Evolutionary conservation across 2,329 filamentous ascomycete genomes (phyloP).

Genomic region (Hysterium pulicare): DNA sequence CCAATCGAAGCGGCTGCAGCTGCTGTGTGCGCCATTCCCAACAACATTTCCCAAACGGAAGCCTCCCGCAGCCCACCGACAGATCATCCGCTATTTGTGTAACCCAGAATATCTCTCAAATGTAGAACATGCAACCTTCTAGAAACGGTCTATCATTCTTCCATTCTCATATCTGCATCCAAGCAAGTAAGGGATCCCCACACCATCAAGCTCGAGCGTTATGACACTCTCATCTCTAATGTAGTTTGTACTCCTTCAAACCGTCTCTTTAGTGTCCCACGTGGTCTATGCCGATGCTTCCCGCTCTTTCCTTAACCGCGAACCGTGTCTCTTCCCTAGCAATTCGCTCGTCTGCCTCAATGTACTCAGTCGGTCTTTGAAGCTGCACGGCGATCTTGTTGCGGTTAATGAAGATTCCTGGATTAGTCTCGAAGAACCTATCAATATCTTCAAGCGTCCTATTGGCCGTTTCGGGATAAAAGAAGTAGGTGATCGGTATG

Average conservation of each 20-base stretch:
- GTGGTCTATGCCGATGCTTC: background rate
- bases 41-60: constrained; percentile 10
- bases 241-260: background rate
- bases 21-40: constrained; percentile 11
- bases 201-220: background rate
- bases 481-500: constrained; percentile 50
- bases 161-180: background rate
- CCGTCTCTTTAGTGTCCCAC: background rate
- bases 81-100: constrained; percentile 3
- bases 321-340: constrained; percentile 9
- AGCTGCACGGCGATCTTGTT: constrained; percentile 19
- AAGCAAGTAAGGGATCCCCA: background rate
- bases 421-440: constrained; percentile 3
- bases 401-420: constrained; percentile 14
- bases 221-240: background rate
- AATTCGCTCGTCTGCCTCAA: constrained; percentile 12
- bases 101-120: background rate
- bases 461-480: constrained; percentile 54
- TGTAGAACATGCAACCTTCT: constrained; percentile 1
- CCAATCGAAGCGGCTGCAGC: constrained; percentile 7
- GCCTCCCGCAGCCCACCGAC: constrained; percentile 6
- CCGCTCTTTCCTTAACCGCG: constrained; percentile 1
- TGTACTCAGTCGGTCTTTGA: constrained; percentile 5
- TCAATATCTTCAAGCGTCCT: constrained; percentile 49
- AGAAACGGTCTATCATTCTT: constrained; percentile 4